These are phyloP conservation scores for Monilinia vaccinii-corymbosi DNA, from an alignment of 2,329 filamentous ascomycete species.

Conservation along the genomic window DNA sequence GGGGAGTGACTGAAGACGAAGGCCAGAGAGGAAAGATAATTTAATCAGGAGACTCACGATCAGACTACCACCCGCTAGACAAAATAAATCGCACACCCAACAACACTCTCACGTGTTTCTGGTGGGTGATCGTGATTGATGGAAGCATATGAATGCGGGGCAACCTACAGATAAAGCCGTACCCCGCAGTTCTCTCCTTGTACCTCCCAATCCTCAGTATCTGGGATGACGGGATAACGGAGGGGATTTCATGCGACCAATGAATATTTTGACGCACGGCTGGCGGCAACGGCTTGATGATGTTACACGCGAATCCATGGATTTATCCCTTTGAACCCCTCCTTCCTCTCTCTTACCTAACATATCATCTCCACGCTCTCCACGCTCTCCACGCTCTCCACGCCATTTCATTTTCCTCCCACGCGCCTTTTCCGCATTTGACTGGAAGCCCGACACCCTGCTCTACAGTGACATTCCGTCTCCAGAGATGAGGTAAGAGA, in stretches of 20 bases:
- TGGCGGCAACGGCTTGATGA: too few species aligned
- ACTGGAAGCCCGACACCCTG: background rate
- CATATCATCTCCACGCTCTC: background rate
- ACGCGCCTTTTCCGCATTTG: background rate
- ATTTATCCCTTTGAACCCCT: background rate
- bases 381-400: background rate
- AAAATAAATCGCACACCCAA: background rate
- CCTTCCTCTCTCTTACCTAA: background rate
- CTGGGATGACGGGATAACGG: background rate
- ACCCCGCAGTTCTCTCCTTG: background rate
- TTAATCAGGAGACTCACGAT: background rate
- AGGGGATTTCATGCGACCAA: too few species aligned
- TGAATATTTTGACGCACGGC: too few species aligned
- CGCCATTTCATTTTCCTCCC: background rate
- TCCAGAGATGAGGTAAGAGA: constrained; percentile 3
- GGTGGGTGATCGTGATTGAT: background rate
- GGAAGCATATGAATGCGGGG: constrained; percentile 3
- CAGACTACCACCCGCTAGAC: background rate
- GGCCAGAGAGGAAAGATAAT: background rate
- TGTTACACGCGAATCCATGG: too few species aligned
- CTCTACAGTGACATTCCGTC: background rate
- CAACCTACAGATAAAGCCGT: too few species aligned
- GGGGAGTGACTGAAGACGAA: background rate
- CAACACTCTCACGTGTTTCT: background rate
- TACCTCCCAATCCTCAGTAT: too few species aligned